phyloP scores from a whole-genome alignment of 2,329 filamentous ascomycete species.

The Monosporascus sp. region DNA sequence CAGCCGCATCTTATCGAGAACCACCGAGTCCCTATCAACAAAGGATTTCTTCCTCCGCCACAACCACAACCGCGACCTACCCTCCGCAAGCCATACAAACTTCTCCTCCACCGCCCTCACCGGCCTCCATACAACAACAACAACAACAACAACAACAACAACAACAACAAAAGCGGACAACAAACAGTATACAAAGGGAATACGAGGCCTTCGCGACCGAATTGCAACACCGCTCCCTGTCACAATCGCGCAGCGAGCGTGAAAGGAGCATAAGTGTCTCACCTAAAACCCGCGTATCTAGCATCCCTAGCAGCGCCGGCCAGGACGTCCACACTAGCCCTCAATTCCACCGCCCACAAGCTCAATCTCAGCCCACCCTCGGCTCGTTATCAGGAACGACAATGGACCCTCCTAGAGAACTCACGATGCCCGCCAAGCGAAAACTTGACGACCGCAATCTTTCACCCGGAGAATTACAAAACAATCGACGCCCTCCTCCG shows the following conservation, averaged over 20 bases:
- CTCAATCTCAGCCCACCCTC: neutral
- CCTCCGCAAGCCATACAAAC: conserved; percentile 23
- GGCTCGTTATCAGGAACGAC: conserved; percentile 24
- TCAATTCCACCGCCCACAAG: conserved; percentile 21
- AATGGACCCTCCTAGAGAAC: conserved; percentile 29
- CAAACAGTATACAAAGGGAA: conserved; percentile 35
- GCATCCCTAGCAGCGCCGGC: conserved; percentile 30
- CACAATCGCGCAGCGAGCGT: conserved; percentile 55
- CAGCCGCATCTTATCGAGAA: conserved; percentile 37
- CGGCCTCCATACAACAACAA: conserved; percentile 16
- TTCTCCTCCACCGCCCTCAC: conserved; percentile 31
- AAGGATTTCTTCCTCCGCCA: conserved; percentile 30
- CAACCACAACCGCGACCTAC: conserved; percentile 20
- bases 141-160: neutral
- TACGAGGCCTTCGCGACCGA: conserved; percentile 37
- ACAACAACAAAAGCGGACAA: conserved; percentile 29
- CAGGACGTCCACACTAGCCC: conserved; percentile 17
- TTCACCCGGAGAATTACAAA: conserved; percentile 46
- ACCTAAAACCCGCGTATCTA: conserved; percentile 64
- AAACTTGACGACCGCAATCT: conserved; percentile 45
- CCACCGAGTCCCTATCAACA: conserved; percentile 58
- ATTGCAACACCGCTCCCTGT: conserved; percentile 43
- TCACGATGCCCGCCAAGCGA: conserved; percentile 37
- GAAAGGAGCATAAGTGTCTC: conserved; percentile 71
- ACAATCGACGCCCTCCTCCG: conserved; percentile 40